A percentile compares a stretch with the other conserved stretches of the same genome.
Conservation (phyloP, 768 basidiomycete genomes). For the Trichaptum fuscoviolaceum region DNA sequence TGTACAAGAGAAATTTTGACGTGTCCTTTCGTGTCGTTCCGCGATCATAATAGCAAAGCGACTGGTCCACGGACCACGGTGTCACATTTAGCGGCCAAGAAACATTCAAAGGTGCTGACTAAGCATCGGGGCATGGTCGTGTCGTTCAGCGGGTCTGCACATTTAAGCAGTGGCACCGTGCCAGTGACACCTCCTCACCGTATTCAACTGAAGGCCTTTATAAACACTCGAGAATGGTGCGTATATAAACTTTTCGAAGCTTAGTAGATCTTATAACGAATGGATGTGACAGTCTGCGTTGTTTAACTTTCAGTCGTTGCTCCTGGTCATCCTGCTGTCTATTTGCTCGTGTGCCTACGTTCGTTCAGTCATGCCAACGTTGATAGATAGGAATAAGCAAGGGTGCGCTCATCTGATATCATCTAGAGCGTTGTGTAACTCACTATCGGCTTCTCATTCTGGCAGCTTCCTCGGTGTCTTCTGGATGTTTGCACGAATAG, state of each 20-base stretch:
- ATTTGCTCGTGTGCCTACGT: conserved; percentile 98
- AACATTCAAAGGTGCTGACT: too few species aligned
- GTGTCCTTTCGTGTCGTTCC: too few species aligned
- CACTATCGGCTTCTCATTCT: background rate
- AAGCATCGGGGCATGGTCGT: too few species aligned
- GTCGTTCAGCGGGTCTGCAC: too few species aligned
- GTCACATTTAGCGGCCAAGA: too few species aligned
- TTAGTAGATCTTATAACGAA: background rate
- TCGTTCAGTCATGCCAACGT: conserved; percentile 80
- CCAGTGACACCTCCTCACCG: too few species aligned
- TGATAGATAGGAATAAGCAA: conserved; percentile 91
- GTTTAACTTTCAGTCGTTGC: conserved; percentile 95
- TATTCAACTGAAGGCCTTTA: background rate
- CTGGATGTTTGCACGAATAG: conserved; percentile 95
- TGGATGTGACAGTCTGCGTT: conserved; percentile 65
- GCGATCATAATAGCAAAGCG: too few species aligned
- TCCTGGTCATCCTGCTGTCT: conserved; percentile 87
- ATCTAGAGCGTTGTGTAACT: background rate
- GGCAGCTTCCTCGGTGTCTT: conserved; percentile 86
- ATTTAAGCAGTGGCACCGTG: too few species aligned
- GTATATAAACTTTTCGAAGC: background rate
- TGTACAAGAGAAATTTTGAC: too few species aligned
- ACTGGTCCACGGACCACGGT: too few species aligned
- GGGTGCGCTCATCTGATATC: conserved; percentile 51
- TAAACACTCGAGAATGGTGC: background rate